Base-by-base conservation (phyloP, 306 rosid species). In the Fragaria iinumae region DNA sequence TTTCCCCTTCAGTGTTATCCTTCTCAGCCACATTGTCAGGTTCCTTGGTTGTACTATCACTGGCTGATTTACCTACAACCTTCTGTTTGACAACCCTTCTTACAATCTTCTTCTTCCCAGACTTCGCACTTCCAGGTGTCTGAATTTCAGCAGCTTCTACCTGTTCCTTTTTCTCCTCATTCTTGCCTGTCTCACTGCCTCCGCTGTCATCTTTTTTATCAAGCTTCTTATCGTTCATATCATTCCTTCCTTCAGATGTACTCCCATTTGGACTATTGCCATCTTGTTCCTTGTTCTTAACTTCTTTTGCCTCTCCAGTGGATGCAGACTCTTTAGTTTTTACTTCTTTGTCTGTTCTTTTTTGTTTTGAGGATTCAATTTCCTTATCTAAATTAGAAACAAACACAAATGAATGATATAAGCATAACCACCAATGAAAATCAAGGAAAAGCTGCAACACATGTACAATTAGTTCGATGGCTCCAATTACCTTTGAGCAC, bases 81-180 rank as follows among this genome's bases (percentile, higher is more conserved):
- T 91, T 96, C 78, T 85, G 98, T 83, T 88, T 92, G 78, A 96
- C 91, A 80, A 96, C 79, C 90, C 84, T 96, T 77, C 81, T 92
- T 62, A 92, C 89, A 70, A 96, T 69, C 82, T 89, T 96, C 86
- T 87, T 95, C 79, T 91, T 96, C 84, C 86, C 96, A 64, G 97
- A 18, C 85, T 87, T 91, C 69, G 69, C 91, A 69, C 32, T 81
- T 29, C 88, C 79, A 17, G 87, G 47, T 67, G 88, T 78, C 80
- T 83, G 92, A 69, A 86, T 85, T 74, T 76, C 32, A 48, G 84
- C 87, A 74, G 82, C 69, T 75, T 79, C 90, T 64, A 34, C 91
- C 50, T 27, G 84, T 52, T 77, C 91, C 39, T 88, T 85, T 74
- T 85, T 89, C 77, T 81, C 95, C 56, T 74, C 82, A 80, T 66